Percentiles rank a stretch among this genome's conserved stretches.
Conservation (phyloP, 306 rosid species). For the Gillenia trifoliata region DNA sequence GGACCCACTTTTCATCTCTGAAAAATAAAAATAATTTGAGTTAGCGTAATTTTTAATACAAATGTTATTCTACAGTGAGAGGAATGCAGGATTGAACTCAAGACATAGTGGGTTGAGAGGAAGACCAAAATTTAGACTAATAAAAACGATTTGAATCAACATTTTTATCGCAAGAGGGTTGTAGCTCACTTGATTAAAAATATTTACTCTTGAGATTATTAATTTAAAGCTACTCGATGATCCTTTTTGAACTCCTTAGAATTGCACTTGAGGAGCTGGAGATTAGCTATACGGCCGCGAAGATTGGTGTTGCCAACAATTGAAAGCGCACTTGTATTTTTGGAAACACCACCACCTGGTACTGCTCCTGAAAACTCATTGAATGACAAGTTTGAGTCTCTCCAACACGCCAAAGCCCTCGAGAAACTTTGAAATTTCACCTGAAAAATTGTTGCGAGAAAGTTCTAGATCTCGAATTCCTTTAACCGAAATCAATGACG, state of each 20-base stretch:
- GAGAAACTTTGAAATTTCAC: not conserved
- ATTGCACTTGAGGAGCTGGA: not conserved
- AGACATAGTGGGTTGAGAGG: too few relatives aligned
- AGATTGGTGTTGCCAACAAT: not conserved
- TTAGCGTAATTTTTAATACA: not conserved
- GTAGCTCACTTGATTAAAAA: too few relatives aligned
- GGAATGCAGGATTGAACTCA: too few relatives aligned
- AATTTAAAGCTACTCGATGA: too few relatives aligned
- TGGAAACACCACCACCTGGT: not conserved
- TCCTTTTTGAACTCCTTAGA: too few relatives aligned
- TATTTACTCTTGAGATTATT: too few relatives aligned
- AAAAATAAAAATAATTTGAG: not conserved
- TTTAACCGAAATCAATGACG: not conserved
- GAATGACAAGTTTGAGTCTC: not conserved
- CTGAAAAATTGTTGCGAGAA: not conserved
- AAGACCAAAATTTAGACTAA: too few relatives aligned
- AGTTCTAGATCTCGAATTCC: not conserved
- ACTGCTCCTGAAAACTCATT: not conserved
- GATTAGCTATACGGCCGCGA: not conserved
- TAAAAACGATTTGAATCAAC: too few relatives aligned
- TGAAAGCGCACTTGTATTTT: not conserved
- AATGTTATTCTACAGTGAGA: too few relatives aligned
- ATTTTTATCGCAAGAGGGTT: too few relatives aligned
- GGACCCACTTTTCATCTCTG: not conserved
- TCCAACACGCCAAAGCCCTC: not conserved